Evolutionary conservation across 176 grass and related monocot genomes (phyloP), one percentile per base, ranked within the genome.

Genomic region (Oryza brachyantha): DNA sequence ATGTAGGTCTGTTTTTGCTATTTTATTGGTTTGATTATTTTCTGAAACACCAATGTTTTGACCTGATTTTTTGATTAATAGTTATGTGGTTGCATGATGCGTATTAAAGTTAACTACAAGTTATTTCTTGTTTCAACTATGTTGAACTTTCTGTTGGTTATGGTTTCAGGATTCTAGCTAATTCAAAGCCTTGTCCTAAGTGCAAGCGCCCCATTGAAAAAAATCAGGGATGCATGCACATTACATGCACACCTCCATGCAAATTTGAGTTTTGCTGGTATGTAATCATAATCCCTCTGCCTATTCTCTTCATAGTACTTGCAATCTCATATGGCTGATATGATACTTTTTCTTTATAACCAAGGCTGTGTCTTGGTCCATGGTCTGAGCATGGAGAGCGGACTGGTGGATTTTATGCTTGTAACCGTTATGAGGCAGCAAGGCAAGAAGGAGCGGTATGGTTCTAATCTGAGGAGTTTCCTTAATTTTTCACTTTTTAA

Each of bases 251-350:
- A 32, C 94, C 94, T 74, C 94, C 96, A 38, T 99, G 96, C 85
- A 99, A 96, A 96, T 99, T 99, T 89, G 96, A 99, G 84, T 99
- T 99, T 84, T 99, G 96, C 90, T 99, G 96, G 96, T 99, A 99
- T 24, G 60, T 67, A 73, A 29, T 81, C 62, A 62, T 36, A 48
- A 52, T 63, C 78, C 12, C 25, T 61, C 31, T 62, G 58, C 34
- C 7, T 70, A 24, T 61, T 77, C 36, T 87, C 21, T 82, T 75
- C 24, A 78, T 83, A 61, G 34, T 74, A 40, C 34, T 68, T 66
- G 46, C 55, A 61, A 68, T 69, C 74, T 41, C 36, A 73, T 65
- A 65, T 64, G 40, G 21, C 46, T 43, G 19, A 64, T 58, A 52
- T 83, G 10, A 58, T 59, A 57, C 12, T 80, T 62, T 62, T 14